Base-by-base conservation (phyloP, 106 monocot species). In the Platanthera guangdongensis region DNA sequence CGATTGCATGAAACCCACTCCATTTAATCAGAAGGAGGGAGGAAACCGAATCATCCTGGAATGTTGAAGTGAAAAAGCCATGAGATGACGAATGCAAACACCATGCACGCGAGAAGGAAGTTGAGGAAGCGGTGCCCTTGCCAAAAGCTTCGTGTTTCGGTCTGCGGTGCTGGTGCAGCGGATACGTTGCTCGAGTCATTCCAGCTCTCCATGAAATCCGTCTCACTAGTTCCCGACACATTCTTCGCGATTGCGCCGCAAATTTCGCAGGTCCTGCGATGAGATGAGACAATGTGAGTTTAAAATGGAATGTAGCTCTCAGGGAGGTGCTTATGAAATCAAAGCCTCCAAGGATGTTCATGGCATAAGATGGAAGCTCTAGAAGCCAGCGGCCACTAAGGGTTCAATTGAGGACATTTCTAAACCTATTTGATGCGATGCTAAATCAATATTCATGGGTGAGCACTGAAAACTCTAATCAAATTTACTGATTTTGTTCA, bases 41-140 rank as follows among this genome's bases (percentile, higher is more conserved):
- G 39, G 39, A 39, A 39, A 39, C 39, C 39, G 2, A 39, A 39
- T 83, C 50, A 86, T 21, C 81, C 80, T 16, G 81, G 87, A 51
- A 84, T 81, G 30, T 87, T 87, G 74, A 87, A 87, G 82, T 84
- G 84, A 73, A 87, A 87, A 69, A 87, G 84, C 87, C 87, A 87
- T 5, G 87, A 87, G 50, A 84, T 80, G 8, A 87, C 82, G 52
- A 87, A 87, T 0, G 87, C 87, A 55, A 87, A 84, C 49, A 87
- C 84, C 82, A 87, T 79, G 70, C 87, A 87, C 8, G 87, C 87
- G 12, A 87, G 84, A 7, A 87, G 76, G 76, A 87, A 84, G 60
- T 87, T 87, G 55, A 87, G 82, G 49, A 87, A 82, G 8, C 87
- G 84, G 50, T 80, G 87, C 0, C 87, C 87, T 54, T 87, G 87